A percentile compares a stretch with the other conserved stretches of the same genome.
Conservation (phyloP, 805 yeast species). For the Metschnikowia cubensis region DNA sequence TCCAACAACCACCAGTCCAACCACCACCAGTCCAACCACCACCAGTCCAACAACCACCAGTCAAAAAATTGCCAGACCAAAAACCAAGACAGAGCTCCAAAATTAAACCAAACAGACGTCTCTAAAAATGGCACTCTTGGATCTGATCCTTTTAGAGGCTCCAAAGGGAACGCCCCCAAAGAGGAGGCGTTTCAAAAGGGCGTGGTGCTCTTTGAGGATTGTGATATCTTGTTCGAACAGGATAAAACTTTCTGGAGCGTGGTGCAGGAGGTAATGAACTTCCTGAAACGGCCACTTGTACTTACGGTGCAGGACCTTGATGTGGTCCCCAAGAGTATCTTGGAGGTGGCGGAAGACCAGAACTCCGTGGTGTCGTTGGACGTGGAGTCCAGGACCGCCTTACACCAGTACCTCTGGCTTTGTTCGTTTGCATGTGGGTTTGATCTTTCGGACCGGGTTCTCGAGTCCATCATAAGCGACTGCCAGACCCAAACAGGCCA, state of each 20-base stretch:
- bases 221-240: slow-evolving; percentile 70
- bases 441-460: slow-evolving; percentile 25
- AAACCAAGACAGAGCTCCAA: no score
- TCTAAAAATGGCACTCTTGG: no score
- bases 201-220: slow-evolving; percentile 78
- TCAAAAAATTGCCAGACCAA: no score
- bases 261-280: slow-evolving; percentile 54
- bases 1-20: not conserved
- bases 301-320: slow-evolving; percentile 54
- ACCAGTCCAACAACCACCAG: no score
- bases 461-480: slow-evolving; percentile 25
- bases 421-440: slow-evolving; percentile 35
- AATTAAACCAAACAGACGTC: no score
- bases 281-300: slow-evolving; percentile 66
- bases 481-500: slow-evolving; percentile 15
- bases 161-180: no score
- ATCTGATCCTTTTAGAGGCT: no score
- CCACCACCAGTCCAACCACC: no score
- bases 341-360: slow-evolving; percentile 44
- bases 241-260: slow-evolving; percentile 82
- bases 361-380: slow-evolving; percentile 35
- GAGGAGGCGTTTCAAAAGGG: slow-evolving; percentile 47
- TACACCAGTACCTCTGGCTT: slow-evolving; percentile 37
- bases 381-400: slow-evolving; percentile 13
- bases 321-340: slow-evolving; percentile 46